These are phyloP conservation scores for Xylogone sp. DNA, from an alignment of 2,329 filamentous ascomycete genomes.

Conservation along the genomic window DNA sequence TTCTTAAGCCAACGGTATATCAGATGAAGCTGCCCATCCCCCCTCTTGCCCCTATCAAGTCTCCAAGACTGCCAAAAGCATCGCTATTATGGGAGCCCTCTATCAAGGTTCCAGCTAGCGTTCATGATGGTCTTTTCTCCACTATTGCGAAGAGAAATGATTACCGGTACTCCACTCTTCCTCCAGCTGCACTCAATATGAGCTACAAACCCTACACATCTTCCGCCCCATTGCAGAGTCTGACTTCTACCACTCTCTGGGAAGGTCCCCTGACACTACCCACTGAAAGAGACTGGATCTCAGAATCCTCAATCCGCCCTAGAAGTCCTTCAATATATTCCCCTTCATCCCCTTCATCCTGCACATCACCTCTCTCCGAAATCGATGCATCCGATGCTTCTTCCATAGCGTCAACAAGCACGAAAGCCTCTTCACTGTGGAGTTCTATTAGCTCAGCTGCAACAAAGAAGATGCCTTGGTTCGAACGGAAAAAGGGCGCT, in stretches of 20 bases:
- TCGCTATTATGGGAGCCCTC: background rate
- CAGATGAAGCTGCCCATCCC: conserved; percentile 15
- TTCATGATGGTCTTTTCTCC: conserved; percentile 16
- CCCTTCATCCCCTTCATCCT: conserved; percentile 21
- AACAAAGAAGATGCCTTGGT: conserved; percentile 3
- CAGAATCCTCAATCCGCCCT: conserved; percentile 26
- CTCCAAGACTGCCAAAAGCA: background rate
- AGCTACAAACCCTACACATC: conserved; percentile 14
- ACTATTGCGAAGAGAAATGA: conserved; percentile 6
- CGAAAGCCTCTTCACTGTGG: conserved; percentile 23
- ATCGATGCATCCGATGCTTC: conserved; percentile 20
- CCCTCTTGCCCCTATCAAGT: conserved; percentile 11
- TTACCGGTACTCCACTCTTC: conserved; percentile 14
- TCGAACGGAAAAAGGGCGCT: conserved; percentile 1
- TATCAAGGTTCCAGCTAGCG: background rate
- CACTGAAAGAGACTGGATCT: conserved; percentile 26
- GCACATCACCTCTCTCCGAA: conserved; percentile 17
- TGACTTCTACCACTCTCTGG: conserved; percentile 25
- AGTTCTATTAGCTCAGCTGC: conserved; percentile 11
- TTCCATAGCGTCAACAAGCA: conserved; percentile 27
- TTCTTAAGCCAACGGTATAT: conserved; percentile 2
- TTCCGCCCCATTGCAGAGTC: conserved; percentile 4
- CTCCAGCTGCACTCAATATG: conserved; percentile 22
- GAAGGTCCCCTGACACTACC: conserved; percentile 6
- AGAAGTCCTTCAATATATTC: conserved; percentile 25